These are phyloP conservation scores for Solanum sparsipilum DNA, from an alignment of 257 asterid species.

Conservation along the genomic window DNA sequence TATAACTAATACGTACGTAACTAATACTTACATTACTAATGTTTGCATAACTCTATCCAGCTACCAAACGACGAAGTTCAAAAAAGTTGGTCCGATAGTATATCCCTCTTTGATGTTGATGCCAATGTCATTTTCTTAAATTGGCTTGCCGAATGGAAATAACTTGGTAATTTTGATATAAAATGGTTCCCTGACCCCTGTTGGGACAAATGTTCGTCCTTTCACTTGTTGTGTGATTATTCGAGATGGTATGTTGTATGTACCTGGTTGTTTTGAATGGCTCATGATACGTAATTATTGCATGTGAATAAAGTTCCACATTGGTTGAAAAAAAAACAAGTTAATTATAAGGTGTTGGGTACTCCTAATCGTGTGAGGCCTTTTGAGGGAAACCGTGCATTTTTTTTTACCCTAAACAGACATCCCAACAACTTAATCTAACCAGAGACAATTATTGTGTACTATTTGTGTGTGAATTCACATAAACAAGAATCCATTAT, in stretches of 20 bases:
- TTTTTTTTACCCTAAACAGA: no score
- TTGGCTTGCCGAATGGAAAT: no score
- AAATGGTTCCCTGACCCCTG: no score
- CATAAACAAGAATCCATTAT: neutral
- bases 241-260: neutral
- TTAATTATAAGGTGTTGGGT: no score
- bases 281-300: neutral
- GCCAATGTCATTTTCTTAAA: no score
- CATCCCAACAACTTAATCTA: neutral
- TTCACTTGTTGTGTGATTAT: neutral
- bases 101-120: no score
- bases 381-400: no score
- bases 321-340: no score
- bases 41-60: neutral
- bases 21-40: no score
- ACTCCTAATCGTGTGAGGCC: neutral
- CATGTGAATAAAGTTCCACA: accelerated
- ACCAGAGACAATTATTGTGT: neutral
- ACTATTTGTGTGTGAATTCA: neutral
- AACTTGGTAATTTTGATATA: no score
- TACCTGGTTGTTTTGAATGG: neutral
- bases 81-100: neutral
- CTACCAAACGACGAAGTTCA: neutral
- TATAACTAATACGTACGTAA: no score
- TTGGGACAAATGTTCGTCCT: neutral